Base-by-base conservation (phyloP, 495 filamentous ascomycete species). In the Talaromyces adpressus region DNA sequence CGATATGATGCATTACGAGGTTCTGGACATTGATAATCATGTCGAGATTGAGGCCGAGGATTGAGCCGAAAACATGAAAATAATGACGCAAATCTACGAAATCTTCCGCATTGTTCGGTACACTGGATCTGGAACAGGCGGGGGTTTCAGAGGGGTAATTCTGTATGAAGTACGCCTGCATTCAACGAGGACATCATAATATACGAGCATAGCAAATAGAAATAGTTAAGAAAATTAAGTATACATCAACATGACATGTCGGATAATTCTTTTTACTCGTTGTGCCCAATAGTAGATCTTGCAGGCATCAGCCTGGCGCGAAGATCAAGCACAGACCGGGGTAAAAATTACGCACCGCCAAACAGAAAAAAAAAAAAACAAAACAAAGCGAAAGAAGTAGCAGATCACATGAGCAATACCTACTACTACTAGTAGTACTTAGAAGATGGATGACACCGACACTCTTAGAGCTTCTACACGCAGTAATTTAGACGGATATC, bases 11-110 rank as follows among this genome's bases (percentile, higher is more conserved):
- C 79, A 78, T 53, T 87, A 87, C 67, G 79, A 82, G 36, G 77
- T 87, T 7, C 78, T 85, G 61, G 83, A 86, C 67, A 61, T 87
- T 60, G 85, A 87, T 71, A 71, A 71, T 56, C 74, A 68, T 18
- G 70, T 73, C 36, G 69, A 29, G 67, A 69, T 70, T 36, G 68
- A 71, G n/a, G 67, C 71, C 52, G 61, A 65, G 8, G 66, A 68
- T 16, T 60, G 36, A 60, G 16, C 4, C 4, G 12, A 6, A 22
- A 4, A 27, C 18, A 20, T 49, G 8, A 20, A 49, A 49, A 49
- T 49, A 20, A 49, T 49, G 45, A 49, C 11, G 45, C 45, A 20
- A n/a, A 20, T 22, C 45, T 8, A 20, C n/a, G 45, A 49, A 41
- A 41, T 39, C 3, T 39, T 39, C 34, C 34, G 34, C 34, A 14